A percentile compares a stretch with the other conserved stretches of the same genome.
Evolutionary conservation across 116 monocot genomes (phyloP).

Genomic region (Posidonia oceanica): DNA sequence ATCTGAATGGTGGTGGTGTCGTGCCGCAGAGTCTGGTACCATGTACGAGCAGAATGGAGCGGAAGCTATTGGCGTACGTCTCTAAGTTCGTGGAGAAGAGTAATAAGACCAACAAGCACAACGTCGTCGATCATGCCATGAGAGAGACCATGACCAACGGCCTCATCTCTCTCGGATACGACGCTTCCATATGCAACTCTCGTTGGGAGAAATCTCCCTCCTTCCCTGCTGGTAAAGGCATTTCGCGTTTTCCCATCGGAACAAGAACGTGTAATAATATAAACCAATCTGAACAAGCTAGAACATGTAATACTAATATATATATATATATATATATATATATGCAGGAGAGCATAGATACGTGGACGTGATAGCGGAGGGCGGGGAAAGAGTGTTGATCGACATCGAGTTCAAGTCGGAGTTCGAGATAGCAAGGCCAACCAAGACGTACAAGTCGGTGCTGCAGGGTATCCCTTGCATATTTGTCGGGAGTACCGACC

Average conservation of each 20-base stretch:
- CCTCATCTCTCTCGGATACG: constrained; percentile 50
- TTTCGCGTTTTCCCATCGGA: no score
- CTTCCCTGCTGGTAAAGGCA: constrained; percentile 56
- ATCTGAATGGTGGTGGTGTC: no score
- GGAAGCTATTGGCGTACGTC: constrained; percentile 64
- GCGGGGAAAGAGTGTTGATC: constrained; percentile 38
- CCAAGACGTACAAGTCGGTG: constrained; percentile 57
- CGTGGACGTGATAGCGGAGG: constrained; percentile 53
- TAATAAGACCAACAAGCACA: constrained; percentile 23
- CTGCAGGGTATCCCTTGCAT: constrained; percentile 63
- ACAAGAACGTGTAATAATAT: no score
- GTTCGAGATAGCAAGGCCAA: constrained; percentile 88
- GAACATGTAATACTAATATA: no score
- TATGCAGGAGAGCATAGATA: constrained; percentile 91
- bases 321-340: no score
- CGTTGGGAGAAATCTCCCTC: constrained; percentile 64
- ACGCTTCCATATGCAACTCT: constrained; percentile 69
- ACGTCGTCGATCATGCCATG: not conserved
- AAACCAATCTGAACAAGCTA: no score
- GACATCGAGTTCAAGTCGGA: constrained; percentile 84
- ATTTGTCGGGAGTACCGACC: constrained; percentile 65
- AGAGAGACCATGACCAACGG: constrained; percentile 33
- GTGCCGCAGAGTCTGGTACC: constrained; percentile 46
- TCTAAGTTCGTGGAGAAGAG: constrained; percentile 53
- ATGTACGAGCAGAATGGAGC: constrained; percentile 50